Conservation (phyloP, 1,139 yeast genomes). For the Saccharomycopsis hybrid region DNA sequence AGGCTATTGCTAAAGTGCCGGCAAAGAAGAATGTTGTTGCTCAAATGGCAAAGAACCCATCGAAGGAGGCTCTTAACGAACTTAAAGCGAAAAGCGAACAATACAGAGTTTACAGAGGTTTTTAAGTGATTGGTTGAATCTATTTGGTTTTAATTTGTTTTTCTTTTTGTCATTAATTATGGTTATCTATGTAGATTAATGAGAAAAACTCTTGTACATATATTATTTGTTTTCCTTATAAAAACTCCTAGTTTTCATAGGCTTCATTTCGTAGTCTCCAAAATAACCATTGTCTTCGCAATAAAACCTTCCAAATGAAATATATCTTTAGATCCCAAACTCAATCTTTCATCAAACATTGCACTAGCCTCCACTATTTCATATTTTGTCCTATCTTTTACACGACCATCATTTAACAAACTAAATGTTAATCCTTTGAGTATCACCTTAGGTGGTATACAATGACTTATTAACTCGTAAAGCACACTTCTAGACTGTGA, state of each 20-base stretch:
- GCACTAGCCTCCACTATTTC: constrained; percentile 66
- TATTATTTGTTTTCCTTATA: background rate
- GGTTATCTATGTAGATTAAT: too few relatives aligned
- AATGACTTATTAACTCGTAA: constrained; percentile 85
- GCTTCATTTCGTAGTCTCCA: constrained; percentile 30
- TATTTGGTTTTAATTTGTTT: background rate
- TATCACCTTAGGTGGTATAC: constrained; percentile 81
- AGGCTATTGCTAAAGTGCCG: constrained; percentile 36
- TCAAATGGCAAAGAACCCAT: constrained; percentile 48
- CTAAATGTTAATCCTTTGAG: constrained; percentile 61
- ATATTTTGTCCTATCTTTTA: constrained; percentile 37
- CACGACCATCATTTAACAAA: constrained; percentile 37
- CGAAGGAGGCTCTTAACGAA: constrained; percentile 51
- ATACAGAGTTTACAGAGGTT: constrained; percentile 51
- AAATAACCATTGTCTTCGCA: constrained; percentile 74
- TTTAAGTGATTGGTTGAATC: constrained; percentile 28
- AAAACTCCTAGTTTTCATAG: background rate
- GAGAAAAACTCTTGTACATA: constrained; percentile 4
- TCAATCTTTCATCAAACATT: constrained; percentile 77
- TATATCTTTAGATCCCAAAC: constrained; percentile 81
- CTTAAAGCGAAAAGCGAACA: constrained; percentile 44
- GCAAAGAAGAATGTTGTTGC: constrained; percentile 49
- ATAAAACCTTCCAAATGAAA: constrained; percentile 93
- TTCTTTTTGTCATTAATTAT: background rate
- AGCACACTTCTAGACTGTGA: constrained; percentile 67